Conservation (phyloP, 495 filamentous ascomycete species). For the Trichoderma virens region DNA sequence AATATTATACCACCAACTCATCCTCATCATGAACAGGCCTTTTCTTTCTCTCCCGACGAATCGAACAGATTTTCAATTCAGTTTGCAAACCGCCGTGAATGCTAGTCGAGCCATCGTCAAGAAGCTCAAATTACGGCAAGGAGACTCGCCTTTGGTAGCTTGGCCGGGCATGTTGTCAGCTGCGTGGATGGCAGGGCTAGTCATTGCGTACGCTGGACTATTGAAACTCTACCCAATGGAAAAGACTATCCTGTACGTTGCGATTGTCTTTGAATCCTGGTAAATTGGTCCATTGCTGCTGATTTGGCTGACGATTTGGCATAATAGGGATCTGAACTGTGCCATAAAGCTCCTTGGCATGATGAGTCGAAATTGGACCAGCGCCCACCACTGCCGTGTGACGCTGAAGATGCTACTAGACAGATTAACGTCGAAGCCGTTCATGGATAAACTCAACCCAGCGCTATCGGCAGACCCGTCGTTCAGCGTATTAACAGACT, state of each 20-base stretch:
- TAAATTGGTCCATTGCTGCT: neutral
- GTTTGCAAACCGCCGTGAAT: neutral
- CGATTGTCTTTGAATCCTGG: neutral
- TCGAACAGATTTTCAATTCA: constrained; percentile 1
- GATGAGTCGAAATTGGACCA: constrained; percentile 5
- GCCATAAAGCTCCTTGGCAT: neutral
- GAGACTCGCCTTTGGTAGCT: neutral
- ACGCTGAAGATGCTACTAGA: constrained; percentile 6
- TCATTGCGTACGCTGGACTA: neutral
- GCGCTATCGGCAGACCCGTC: neutral
- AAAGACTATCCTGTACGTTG: neutral
- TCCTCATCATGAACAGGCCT: constrained; percentile 1
- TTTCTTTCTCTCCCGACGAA: neutral
- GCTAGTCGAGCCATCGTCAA: neutral
- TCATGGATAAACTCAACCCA: neutral
- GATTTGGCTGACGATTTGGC: neutral
- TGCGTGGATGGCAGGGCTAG: neutral
- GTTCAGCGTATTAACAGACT: neutral
- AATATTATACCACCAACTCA: neutral
- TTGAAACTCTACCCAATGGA: constrained; percentile 3
- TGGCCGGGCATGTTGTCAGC: constrained; percentile 5
- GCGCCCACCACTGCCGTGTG: constrained; percentile 2
- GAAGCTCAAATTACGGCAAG: constrained; percentile 1
- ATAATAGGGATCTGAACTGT: constrained; percentile 1
- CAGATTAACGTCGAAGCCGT: neutral